Conservation (phyloP, 2,329 filamentous ascomycete genomes). For the Exserohilum rostratum region DNA sequence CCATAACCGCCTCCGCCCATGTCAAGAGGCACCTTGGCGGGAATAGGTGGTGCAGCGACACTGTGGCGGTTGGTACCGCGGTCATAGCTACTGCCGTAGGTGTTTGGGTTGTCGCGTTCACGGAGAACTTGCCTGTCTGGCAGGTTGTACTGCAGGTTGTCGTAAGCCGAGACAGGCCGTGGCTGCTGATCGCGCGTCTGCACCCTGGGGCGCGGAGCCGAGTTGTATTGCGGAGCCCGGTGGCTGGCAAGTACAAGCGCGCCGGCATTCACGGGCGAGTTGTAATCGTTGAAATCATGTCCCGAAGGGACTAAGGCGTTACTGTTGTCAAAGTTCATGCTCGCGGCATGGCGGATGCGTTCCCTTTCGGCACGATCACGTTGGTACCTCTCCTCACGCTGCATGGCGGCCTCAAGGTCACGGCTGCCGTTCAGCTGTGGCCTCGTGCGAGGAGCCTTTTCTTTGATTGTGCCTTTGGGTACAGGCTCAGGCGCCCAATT, state of each 20-base stretch:
- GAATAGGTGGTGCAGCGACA: constrained; percentile 62
- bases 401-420: constrained; percentile 43
- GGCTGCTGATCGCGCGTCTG: constrained; percentile 38
- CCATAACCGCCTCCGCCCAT: constrained; percentile 15
- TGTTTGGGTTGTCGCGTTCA: constrained; percentile 43
- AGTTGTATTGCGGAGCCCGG: constrained; percentile 18
- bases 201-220: constrained; percentile 33
- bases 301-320: constrained; percentile 40
- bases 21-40: constrained; percentile 70
- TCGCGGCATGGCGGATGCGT: constrained; percentile 39
- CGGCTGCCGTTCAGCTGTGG: constrained; percentile 60
- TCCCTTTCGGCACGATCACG: constrained; percentile 43
- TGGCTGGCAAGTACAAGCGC: constrained; percentile 35
- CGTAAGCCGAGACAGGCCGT: constrained; percentile 19
- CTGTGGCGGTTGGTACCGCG: constrained; percentile 29
- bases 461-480: constrained; percentile 58
- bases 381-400: constrained; percentile 41
- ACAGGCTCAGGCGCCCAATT: constrained; percentile 80
- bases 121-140: constrained; percentile 38
- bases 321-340: constrained; percentile 34
- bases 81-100: constrained; percentile 39
- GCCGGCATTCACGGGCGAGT: constrained; percentile 21
- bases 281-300: constrained; percentile 31
- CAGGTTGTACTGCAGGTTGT: constrained; percentile 20
- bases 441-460: constrained; percentile 51